Percentiles rank a stretch among this genome's conserved stretches.
Conservation (phyloP, 2,329 filamentous ascomycete species). For the Ramichloridium luteum region DNA sequence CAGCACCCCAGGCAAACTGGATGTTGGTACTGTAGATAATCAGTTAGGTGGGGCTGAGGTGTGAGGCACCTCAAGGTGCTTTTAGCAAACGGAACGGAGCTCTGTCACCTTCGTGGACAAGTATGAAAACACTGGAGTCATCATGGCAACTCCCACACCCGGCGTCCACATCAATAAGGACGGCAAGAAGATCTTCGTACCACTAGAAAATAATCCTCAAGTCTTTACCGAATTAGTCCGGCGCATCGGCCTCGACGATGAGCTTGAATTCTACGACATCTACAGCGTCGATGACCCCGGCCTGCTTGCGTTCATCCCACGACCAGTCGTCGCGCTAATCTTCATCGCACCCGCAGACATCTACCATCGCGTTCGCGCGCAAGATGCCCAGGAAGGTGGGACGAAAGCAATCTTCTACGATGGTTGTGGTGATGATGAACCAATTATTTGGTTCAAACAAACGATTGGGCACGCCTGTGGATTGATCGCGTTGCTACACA, state of each 20-base stretch:
- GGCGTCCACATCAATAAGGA: slow-evolving; percentile 16
- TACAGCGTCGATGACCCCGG: slow-evolving; percentile 41
- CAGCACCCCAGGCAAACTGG: too few species aligned
- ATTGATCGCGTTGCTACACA: slow-evolving; percentile 45
- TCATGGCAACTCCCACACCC: slow-evolving; percentile 10
- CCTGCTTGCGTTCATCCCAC: slow-evolving; percentile 38
- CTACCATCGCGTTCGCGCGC: slow-evolving; percentile 30
- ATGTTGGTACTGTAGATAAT: too few species aligned
- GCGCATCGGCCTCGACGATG: slow-evolving; percentile 36
- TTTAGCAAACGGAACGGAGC: too few species aligned
- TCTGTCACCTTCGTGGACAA: too few species aligned
- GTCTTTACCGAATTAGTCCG: slow-evolving; percentile 40
- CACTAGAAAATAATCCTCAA: slow-evolving; percentile 43
- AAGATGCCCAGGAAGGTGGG: too few species aligned
- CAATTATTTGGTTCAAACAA: slow-evolving; percentile 86
- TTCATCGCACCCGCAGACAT: slow-evolving; percentile 38
- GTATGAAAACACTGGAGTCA: slow-evolving; percentile 3
- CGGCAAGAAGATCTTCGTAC: slow-evolving; percentile 23
- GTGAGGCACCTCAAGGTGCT: too few species aligned
- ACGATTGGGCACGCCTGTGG: slow-evolving; percentile 47
- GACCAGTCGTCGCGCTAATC: slow-evolving; percentile 42
- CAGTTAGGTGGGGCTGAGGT: too few species aligned
- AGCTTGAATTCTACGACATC: slow-evolving; percentile 42
- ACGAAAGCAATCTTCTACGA: too few species aligned
- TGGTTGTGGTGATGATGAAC: slow-evolving; percentile 55